Evolutionary conservation across 768 basidiomycete species (phyloP).

Genomic region (Ramaria sp.): DNA sequence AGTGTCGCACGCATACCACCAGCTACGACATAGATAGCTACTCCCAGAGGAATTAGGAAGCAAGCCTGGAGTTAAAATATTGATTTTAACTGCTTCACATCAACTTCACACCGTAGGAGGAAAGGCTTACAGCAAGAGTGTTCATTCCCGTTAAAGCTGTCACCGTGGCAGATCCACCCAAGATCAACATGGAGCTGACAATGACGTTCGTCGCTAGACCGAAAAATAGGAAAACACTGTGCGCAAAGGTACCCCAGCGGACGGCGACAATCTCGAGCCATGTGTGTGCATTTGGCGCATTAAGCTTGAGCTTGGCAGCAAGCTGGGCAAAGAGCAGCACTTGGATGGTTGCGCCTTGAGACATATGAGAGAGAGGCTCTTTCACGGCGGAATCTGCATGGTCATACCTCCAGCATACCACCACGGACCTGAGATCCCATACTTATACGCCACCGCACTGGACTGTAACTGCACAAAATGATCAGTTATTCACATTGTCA

Average conservation of each 20-base stretch:
- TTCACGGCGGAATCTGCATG: constrained; percentile 33
- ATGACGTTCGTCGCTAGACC: constrained; percentile 88
- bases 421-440: constrained; percentile 79
- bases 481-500: background rate
- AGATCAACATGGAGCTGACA: constrained; percentile 77
- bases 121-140: constrained; percentile 55
- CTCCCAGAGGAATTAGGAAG: constrained; percentile 83
- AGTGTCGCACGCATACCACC: constrained; percentile 83
- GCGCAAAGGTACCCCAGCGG: constrained; percentile 74
- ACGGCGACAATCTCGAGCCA: constrained; percentile 80
- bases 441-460: constrained; percentile 77
- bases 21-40: constrained; percentile 79
- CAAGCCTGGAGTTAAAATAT: constrained; percentile 41
- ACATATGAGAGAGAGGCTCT: background rate
- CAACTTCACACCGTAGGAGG: background rate
- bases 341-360: constrained; percentile 13
- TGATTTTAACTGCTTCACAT: background rate
- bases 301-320: constrained; percentile 84
- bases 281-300: constrained; percentile 81
- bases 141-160: constrained; percentile 82
- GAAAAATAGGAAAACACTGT: constrained; percentile 83
- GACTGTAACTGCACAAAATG: constrained; percentile 48
- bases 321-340: constrained; percentile 87
- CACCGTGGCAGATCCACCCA: constrained; percentile 82
- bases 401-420: constrained; percentile 90